Percentiles rank a stretch among this genome's conserved stretches.
Conservation (phyloP, 352 stramenopile genomes). For the Pythium apleroticum region DNA sequence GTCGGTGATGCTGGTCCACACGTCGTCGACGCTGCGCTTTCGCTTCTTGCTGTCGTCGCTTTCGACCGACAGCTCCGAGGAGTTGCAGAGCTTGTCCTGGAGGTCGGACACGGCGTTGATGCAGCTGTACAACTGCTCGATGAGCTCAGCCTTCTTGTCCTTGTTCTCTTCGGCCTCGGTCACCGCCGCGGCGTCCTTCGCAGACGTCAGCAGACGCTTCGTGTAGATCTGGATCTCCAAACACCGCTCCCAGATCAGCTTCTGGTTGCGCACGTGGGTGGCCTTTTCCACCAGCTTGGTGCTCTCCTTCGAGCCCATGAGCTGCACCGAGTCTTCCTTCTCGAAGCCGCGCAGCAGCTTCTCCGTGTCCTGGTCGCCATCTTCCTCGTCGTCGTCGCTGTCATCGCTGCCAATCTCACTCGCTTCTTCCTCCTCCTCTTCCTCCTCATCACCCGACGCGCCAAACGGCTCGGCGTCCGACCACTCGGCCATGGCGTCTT, state of each 20-base stretch:
- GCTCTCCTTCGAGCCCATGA: constrained; percentile 79
- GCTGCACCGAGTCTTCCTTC: constrained; percentile 71
- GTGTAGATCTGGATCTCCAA: constrained; percentile 87
- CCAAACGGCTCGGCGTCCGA: constrained; percentile 83
- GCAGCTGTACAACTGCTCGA: constrained; percentile 54
- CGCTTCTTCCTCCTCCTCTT: constrained; percentile 30
- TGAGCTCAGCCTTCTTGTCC: constrained; percentile 37
- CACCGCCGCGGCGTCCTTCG: constrained; percentile 37
- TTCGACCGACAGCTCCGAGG: constrained; percentile 43
- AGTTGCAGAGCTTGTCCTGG: constrained; percentile 71
- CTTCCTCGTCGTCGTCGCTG: constrained; percentile 37
- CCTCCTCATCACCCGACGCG: constrained; percentile 49
- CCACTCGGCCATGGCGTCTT: constrained; percentile 76
- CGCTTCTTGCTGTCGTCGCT: constrained; percentile 52
- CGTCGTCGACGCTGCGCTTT: constrained; percentile 53
- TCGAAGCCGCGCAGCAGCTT: constrained; percentile 77
- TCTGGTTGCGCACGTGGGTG: constrained; percentile 79
- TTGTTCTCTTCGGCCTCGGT: constrained; percentile 25
- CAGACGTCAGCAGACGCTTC: constrained; percentile 62
- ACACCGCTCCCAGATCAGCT: constrained; percentile 82
- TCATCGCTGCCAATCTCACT: constrained; percentile 37
- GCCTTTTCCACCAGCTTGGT: constrained; percentile 78
- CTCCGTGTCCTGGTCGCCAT: constrained; percentile 61
- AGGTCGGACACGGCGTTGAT: constrained; percentile 63
- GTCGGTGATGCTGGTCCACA: constrained; percentile 51